Evolutionary conservation across 2,329 filamentous ascomycete species (phyloP).

Genomic region (Aotearoamyces nothofagi): DNA sequence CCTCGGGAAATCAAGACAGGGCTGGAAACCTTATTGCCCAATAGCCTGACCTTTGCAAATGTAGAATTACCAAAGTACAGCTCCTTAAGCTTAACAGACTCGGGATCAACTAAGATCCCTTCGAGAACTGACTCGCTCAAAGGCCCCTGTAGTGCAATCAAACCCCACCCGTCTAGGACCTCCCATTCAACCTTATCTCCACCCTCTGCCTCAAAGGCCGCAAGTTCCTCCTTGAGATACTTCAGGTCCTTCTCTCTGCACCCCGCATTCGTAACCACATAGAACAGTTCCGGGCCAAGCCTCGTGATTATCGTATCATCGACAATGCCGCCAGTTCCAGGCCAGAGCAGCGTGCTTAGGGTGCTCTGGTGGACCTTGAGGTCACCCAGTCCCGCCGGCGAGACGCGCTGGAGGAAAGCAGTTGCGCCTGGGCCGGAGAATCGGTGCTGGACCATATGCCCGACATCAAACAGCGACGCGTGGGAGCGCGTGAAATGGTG

Average conservation of each 20-base stretch:
- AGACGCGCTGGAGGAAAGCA: slow-evolving; percentile 70
- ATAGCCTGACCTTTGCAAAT: slow-evolving; percentile 47
- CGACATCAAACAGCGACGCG: slow-evolving; percentile 87
- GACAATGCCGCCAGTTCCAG: slow-evolving; percentile 73
- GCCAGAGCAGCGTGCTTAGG: slow-evolving; percentile 71
- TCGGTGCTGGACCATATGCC: slow-evolving; percentile 89
- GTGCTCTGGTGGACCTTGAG: slow-evolving; percentile 58
- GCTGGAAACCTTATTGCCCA: slow-evolving; percentile 30
- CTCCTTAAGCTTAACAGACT: slow-evolving; percentile 38
- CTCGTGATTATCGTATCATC: slow-evolving; percentile 88
- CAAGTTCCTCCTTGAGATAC: slow-evolving; percentile 60
- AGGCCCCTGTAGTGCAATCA: slow-evolving; percentile 85
- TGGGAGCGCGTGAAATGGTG: slow-evolving; percentile 82
- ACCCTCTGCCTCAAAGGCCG: slow-evolving; percentile 37
- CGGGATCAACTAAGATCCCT: slow-evolving; percentile 37
- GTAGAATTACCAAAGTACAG: slow-evolving; percentile 73
- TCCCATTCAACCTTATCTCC: slow-evolving; percentile 49
- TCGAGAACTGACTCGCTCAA: slow-evolving; percentile 54
- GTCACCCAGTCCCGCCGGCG: slow-evolving; percentile 55
- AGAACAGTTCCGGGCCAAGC: slow-evolving; percentile 60
- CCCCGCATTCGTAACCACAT: slow-evolving; percentile 89
- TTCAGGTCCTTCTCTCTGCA: slow-evolving; percentile 77
- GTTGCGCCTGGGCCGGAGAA: slow-evolving; percentile 69
- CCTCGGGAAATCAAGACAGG: slow-evolving; percentile 66
- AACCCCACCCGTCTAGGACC: slow-evolving; percentile 55